A percentile compares a stretch with the other conserved stretches of the same genome.
These are phyloP conservation scores for Nicotiana tomentosiformis DNA, from an alignment of 257 asterid species.

Conservation along the genomic window DNA sequence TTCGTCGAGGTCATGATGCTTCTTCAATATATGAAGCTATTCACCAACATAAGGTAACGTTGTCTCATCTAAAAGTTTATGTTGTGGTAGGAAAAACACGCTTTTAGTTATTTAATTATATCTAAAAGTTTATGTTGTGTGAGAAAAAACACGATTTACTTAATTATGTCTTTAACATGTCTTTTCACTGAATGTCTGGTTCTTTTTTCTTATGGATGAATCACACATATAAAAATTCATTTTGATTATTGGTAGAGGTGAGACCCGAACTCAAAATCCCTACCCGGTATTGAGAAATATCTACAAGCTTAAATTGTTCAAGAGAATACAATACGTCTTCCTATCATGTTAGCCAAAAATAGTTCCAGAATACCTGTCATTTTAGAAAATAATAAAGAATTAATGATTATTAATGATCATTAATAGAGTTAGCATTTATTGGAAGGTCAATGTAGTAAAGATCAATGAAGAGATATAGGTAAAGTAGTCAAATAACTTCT, in stretches of 20 bases:
- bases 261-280: too few relatives aligned
- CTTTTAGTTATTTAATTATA: background rate
- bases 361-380: too few relatives aligned
- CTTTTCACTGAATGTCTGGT: background rate
- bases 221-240: background rate
- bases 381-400: too few relatives aligned
- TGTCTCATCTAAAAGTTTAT: background rate
- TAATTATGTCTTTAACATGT: background rate
- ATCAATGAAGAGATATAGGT: too few relatives aligned
- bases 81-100: accelerated
- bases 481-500: too few relatives aligned
- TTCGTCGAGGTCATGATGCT: constrained; percentile 19
- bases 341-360: too few relatives aligned
- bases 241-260: background rate
- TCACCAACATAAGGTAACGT: background rate
- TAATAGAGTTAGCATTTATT: too few relatives aligned
- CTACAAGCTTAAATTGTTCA: too few relatives aligned
- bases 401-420: too few relatives aligned
- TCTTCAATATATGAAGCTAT: background rate
- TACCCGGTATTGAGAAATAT: background rate
- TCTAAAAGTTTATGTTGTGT: background rate
- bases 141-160: accelerated
- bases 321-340: too few relatives aligned
- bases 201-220: background rate
- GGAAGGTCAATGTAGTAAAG: too few relatives aligned